A percentile compares a stretch with the other conserved stretches of the same genome.
These are phyloP conservation scores for Rubia tinctorum DNA, from an alignment of 305 asterid species.

Conservation along the genomic window DNA sequence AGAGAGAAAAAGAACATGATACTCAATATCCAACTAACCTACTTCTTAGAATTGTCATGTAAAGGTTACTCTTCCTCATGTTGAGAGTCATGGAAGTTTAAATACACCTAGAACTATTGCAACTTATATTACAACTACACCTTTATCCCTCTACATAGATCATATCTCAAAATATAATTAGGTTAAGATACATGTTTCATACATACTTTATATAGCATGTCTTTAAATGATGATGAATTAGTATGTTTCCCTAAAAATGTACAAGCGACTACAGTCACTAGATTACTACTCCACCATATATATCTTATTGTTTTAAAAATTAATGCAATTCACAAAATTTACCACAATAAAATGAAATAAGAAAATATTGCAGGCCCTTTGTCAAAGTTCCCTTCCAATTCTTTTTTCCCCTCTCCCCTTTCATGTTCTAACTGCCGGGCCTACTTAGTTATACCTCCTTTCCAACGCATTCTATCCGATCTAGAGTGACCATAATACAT, in stretches of 20 bases:
- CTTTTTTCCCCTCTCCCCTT: background rate
- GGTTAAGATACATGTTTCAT: background rate
- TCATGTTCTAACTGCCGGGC: background rate
- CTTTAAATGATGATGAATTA: background rate
- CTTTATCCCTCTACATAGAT: background rate
- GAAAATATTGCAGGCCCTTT: background rate
- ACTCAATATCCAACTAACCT: background rate
- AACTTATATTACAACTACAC: background rate
- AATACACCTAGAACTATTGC: background rate
- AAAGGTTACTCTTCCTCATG: background rate
- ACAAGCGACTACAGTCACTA: background rate
- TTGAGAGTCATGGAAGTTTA: background rate
- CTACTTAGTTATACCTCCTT: background rate
- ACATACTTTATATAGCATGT: background rate
- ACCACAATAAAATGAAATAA: background rate
- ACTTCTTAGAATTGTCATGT: background rate
- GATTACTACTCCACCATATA: background rate
- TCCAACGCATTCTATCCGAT: background rate
- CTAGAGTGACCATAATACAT: background rate
- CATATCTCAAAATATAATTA: background rate
- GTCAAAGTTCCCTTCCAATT: background rate
- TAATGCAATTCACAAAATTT: background rate
- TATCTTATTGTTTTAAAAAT: background rate
- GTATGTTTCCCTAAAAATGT: background rate
- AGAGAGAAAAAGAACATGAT: slow-evolving; percentile 6